These are phyloP conservation scores for Neonectria sp. DNA, from an alignment of 2,329 filamentous ascomycete species.

Conservation along the genomic window DNA sequence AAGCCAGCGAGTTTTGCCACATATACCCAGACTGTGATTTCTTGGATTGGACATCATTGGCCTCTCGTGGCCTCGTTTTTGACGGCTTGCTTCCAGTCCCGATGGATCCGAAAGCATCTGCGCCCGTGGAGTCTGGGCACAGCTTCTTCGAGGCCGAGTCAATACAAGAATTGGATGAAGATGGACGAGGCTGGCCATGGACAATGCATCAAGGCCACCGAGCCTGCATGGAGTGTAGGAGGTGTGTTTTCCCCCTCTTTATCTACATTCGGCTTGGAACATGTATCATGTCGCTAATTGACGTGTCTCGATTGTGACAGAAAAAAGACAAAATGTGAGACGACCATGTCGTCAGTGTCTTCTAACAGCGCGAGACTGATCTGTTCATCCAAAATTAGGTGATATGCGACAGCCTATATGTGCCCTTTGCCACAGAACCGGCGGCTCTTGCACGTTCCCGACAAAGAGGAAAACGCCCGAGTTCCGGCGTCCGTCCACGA, in stretches of 20 bases:
- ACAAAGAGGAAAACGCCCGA: slow-evolving; percentile 10
- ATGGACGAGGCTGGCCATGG: neutral
- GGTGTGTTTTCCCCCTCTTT: neutral
- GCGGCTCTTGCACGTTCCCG: slow-evolving; percentile 4
- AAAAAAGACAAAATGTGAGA: slow-evolving; percentile 8
- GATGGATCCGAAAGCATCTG: too few relatives aligned
- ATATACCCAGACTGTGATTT: too few relatives aligned
- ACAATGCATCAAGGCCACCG: slow-evolving; percentile 2
- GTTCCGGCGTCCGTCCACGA: neutral
- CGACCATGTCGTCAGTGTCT: neutral
- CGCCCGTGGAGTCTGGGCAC: too few relatives aligned
- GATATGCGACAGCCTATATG: slow-evolving; percentile 4
- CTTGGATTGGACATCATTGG: too few relatives aligned
- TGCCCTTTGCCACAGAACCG: neutral
- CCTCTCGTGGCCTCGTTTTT: too few relatives aligned
- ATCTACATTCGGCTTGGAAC: too few relatives aligned
- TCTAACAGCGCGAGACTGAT: neutral
- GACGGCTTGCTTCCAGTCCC: too few relatives aligned
- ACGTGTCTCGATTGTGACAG: neutral
- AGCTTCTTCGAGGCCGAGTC: neutral
- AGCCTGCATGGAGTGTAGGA: slow-evolving; percentile 1
- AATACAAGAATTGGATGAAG: neutral
- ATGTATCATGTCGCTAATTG: neutral
- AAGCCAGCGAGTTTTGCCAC: too few relatives aligned
- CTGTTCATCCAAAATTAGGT: neutral